Evolutionary conservation across 768 basidiomycete species (phyloP).

Genomic region (Podaxis sp.): DNA sequence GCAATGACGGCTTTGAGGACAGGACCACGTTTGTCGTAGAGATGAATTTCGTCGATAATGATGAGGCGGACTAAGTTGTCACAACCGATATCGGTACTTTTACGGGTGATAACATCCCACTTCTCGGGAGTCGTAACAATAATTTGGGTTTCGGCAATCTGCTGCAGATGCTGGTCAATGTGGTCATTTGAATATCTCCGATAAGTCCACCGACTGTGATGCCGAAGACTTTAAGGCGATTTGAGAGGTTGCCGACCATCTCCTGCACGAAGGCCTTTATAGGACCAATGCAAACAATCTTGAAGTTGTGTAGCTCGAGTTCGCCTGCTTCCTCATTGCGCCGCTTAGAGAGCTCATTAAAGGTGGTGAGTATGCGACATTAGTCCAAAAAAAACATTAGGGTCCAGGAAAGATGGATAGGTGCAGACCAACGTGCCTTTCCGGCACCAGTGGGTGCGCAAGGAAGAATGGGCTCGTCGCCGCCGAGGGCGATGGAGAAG

Average conservation of each 20-base stretch:
- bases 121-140: conserved; percentile 99
- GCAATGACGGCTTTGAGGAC: conserved; percentile 91
- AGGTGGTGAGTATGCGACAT: conserved; percentile 93
- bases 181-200: conserved; percentile 97
- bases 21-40: conserved; percentile 98
- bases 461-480: conserved; percentile 91
- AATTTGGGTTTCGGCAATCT: conserved; percentile 95
- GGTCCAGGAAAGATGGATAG: background rate
- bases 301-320: conserved; percentile 89
- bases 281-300: conserved; percentile 96
- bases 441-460: conserved; percentile 99
- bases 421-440: conserved; percentile 63
- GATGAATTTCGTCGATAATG: conserved; percentile 98
- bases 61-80: conserved; percentile 95
- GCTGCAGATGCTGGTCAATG: too few species aligned
- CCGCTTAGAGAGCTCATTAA: conserved; percentile 87
- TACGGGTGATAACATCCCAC: conserved; percentile 99
- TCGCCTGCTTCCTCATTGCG: conserved; percentile 78
- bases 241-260: conserved; percentile 93
- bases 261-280: conserved; percentile 99
- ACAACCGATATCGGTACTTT: conserved; percentile 94
- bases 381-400: conserved; percentile 64
- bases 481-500: conserved; percentile 90
- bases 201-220: conserved; percentile 94
- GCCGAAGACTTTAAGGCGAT: conserved; percentile 66